phyloP scores from a whole-genome alignment of 495 filamentous ascomycete genomes.

The Aspergillus cristatus region DNA sequence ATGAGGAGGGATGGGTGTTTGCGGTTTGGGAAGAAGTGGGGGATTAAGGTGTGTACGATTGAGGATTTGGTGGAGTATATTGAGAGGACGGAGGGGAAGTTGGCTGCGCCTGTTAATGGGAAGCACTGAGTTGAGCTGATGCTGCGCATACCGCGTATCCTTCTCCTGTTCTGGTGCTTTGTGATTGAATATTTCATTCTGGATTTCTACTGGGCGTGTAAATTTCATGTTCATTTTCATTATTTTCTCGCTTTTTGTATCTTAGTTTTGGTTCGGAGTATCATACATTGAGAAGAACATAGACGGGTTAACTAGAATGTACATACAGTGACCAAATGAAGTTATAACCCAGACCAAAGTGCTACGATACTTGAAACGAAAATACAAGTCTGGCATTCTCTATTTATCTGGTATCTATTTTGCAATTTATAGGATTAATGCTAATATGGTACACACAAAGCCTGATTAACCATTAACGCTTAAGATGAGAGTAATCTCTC shows the following conservation, averaged over 20 bases:
- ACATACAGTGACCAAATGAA: too few relatives aligned
- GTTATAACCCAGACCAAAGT: too few relatives aligned
- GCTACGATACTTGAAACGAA: too few relatives aligned
- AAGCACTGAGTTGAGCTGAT: slow-evolving; percentile 19
- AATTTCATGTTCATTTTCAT: too few relatives aligned
- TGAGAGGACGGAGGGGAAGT: slow-evolving; percentile 41
- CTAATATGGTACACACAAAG: background rate
- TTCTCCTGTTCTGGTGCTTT: slow-evolving; percentile 9
- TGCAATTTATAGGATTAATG: slow-evolving; percentile 6
- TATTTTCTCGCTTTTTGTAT: too few relatives aligned
- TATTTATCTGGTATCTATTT: slow-evolving; percentile 23
- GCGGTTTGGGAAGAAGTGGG: slow-evolving; percentile 79
- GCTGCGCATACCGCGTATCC: slow-evolving; percentile 6
- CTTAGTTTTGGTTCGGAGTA: too few relatives aligned
- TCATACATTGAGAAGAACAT: too few relatives aligned
- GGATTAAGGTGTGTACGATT: slow-evolving; percentile 90
- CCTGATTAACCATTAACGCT: slow-evolving; percentile 30
- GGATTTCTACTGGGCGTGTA: too few relatives aligned
- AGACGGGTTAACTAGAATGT: too few relatives aligned
- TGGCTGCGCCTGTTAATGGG: slow-evolving; percentile 23
- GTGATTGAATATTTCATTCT: slow-evolving; percentile 1
- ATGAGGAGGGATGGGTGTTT: slow-evolving; percentile 88
- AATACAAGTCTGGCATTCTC: too few relatives aligned
- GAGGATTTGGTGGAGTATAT: slow-evolving; percentile 77
- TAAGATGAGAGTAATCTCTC: slow-evolving; percentile 68